Evolutionary conservation across 441 rosid species (phyloP), one percentile per base, ranked within the genome.

Genomic region (Daphne laureola): DNA sequence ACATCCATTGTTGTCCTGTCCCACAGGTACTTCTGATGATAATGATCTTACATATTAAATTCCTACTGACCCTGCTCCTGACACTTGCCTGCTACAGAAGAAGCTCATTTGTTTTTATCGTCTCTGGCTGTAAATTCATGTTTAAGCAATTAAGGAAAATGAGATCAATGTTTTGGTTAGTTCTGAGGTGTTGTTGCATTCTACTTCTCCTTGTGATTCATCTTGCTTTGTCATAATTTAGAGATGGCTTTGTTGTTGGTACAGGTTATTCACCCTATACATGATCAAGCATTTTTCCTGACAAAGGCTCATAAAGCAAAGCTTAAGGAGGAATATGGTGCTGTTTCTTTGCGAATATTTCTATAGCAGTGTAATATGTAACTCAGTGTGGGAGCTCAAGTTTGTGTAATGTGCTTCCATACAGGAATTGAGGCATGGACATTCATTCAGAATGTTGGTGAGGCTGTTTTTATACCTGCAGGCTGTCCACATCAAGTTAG

Each of bases 401-500:
- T 15, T 43, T 47, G n/a, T 49, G 8, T 49, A 51, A 57, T 31
- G 23, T 14, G 53, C 11, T 44, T 16, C 51, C 53, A 41, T 74
- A 47, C 56, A 88, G 96, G 91, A 46, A 79, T 91, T 48, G 96
- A 91, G 59, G 95, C 95, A 16, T 91, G 96, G 98, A 88, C 91
- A 14, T 91, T 88, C 45, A 62, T 76, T 65, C 98, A 91, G 74
- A 91, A 78, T 72, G 83, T 86, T 59, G 95, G 91, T 45, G 98
- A 86, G 65, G 95, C 93, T n/a, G 90, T 91, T 18, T 75, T 90
- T 18, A 77, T 90, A 66, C 95, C 98, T 58, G 96, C 86, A 12
- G 96, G 98, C 36, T 90, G 98, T 63, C 96, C 98, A 55, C 93
- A 86, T 78, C 98, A 91, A 88, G 98, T 91, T 41, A 71, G 95